These are phyloP conservation scores for Stemphylium lycopersici DNA, from an alignment of 2,329 filamentous ascomycete species.

Conservation along the genomic window DNA sequence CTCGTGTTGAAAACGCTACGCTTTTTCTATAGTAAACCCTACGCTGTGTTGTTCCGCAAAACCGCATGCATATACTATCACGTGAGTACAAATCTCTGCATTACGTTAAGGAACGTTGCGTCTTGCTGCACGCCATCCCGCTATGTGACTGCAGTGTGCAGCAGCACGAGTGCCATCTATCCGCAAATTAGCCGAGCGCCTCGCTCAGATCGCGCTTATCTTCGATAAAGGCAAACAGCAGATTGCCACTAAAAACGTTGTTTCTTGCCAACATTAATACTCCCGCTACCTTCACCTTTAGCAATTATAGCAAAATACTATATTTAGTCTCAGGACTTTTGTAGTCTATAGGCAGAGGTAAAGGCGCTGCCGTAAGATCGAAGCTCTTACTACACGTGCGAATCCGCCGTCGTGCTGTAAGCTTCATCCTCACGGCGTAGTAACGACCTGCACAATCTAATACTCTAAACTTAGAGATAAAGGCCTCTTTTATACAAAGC, in stretches of 20 bases:
- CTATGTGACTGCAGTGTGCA: neutral
- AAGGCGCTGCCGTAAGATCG: neutral
- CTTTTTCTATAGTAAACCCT: neutral
- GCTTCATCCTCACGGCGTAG: neutral
- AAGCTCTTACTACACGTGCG: neutral
- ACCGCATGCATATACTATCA: neutral
- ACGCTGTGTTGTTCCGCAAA: neutral
- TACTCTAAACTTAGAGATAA: neutral
- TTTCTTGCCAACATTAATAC: neutral
- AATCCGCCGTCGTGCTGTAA: neutral
- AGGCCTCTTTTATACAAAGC: constrained; percentile 1
- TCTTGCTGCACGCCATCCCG: neutral
- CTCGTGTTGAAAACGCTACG: neutral
- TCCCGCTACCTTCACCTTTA: constrained; percentile 1
- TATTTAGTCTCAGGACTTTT: neutral
- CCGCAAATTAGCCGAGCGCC: neutral
- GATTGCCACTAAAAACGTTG: neutral
- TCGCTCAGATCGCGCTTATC: neutral
- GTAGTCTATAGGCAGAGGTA: neutral
- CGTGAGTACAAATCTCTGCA: neutral
- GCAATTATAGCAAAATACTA: neutral
- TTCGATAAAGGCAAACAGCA: neutral
- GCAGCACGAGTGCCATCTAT: neutral
- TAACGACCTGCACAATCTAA: neutral
- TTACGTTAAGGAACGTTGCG: neutral